Evolutionary conservation across 169 alveolate genomes (phyloP), one percentile per base, ranked within the genome.

Genomic region (Plasmodium billcollinsi): DNA sequence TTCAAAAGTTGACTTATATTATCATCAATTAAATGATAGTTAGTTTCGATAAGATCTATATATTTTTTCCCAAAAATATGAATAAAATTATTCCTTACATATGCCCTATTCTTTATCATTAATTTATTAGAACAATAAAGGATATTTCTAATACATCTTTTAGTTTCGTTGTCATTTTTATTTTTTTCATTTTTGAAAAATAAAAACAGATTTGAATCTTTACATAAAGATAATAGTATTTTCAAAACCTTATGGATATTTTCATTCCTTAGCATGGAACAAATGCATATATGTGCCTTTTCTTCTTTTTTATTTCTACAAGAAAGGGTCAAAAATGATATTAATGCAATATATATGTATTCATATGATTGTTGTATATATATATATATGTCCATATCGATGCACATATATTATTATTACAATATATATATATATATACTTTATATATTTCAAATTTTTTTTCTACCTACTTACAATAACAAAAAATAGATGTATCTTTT

Each of bases 261-360:
- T 15, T 76, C 89, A 56, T 76, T 76, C 63, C 89, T 71, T n/a
- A 76, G 59, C 70, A 76, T 63, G 4, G 15, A 20, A 43, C 89
- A 76, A 9, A 76, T 76, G 24, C 43, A 21, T 58, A 11, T 66
- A 20, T 76, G 89, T n/a, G 70, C 75, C 39, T 52, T 69, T 39
- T 76, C 70, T 21, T 4, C n/a, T 12, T 76, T 39, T 63, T 29
- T 45, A 8, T 76, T 76, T 33, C 89, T 74, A 18, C 39, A 1
- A 52, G 11, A 52, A 52, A 52, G 14, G 45, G 15, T n/a, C 24
- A 15, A 29, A 39, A 39, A 29, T 39, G 21, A 74, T 21, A 74
- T 43, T 61, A 74, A 33, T 12, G 1, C 4, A 52, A 52, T 52
- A 52, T 11, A 52, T 3, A 52, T 14, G 8, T 33, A 33, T 5